These are phyloP conservation scores for Podosphaera fusca DNA, from an alignment of 2,329 filamentous ascomycete genomes.

Conservation along the genomic window DNA sequence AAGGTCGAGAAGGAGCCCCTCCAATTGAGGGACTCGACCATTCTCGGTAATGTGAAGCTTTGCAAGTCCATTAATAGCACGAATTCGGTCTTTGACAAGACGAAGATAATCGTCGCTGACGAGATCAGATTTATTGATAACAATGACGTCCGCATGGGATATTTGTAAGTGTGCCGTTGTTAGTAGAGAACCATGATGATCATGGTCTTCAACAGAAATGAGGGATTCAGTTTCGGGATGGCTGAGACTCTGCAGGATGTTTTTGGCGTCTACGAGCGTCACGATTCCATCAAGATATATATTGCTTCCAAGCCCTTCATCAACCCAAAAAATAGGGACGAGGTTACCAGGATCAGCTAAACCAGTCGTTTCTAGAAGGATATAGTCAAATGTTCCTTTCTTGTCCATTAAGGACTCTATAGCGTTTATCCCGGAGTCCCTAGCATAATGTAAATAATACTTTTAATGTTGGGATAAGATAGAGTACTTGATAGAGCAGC, in stretches of 20 bases:
- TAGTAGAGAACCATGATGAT: constrained; percentile 41
- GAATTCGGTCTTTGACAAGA: constrained; percentile 45
- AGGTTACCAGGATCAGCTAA: constrained; percentile 90
- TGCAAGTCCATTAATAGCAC: constrained; percentile 74
- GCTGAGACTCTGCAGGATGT: constrained; percentile 62
- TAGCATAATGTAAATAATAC: constrained; percentile 16
- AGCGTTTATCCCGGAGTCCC: constrained; percentile 77
- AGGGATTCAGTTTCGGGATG: constrained; percentile 34
- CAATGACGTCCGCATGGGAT: constrained; percentile 82
- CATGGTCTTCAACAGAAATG: constrained; percentile 19
- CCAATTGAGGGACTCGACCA: constrained; percentile 57
- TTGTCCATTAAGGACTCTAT: constrained; percentile 93
- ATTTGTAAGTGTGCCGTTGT: constrained; percentile 93
- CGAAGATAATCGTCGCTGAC: constrained; percentile 47
- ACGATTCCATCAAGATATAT: constrained; percentile 96
- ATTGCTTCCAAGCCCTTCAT: constrained; percentile 80
- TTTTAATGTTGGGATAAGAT: not conserved
- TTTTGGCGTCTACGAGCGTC: constrained; percentile 85
- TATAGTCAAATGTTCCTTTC: constrained; percentile 88
- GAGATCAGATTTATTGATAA: constrained; percentile 84
- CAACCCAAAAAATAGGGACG: constrained; percentile 91
- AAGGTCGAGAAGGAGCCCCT: constrained; percentile 70
- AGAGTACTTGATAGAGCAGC: constrained; percentile 76
- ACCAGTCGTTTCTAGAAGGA: constrained; percentile 86
- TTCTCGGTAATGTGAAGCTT: constrained; percentile 63